Percentiles rank a stretch among this genome's conserved stretches.
These are phyloP conservation scores for Lachnellula arida DNA, from an alignment of 2,329 filamentous ascomycete genomes.

Conservation along the genomic window DNA sequence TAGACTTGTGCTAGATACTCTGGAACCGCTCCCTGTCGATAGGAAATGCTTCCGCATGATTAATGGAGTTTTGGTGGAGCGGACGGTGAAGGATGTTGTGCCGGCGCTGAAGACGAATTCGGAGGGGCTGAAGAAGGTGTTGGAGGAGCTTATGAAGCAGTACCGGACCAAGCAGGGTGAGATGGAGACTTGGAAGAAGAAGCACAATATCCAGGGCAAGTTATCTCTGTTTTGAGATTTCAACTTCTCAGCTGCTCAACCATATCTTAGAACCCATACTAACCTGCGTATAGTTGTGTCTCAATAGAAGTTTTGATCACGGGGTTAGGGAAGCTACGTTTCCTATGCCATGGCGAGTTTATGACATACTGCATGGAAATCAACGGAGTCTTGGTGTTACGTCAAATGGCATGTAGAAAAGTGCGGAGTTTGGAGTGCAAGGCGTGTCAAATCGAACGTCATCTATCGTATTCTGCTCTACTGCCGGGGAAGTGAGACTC, in stretches of 20 bases:
- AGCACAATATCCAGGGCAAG: constrained; percentile 70
- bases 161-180: constrained; percentile 94
- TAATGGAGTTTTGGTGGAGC: constrained; percentile 91
- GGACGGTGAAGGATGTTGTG: constrained; percentile 87
- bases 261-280: too few relatives aligned
- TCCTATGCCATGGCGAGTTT: neutral
- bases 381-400: neutral
- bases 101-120: constrained; percentile 90
- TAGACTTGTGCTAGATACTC: constrained; percentile 84
- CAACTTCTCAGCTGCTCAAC: too few relatives aligned
- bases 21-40: constrained; percentile 74
- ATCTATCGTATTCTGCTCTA: neutral
- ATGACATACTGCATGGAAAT: neutral
- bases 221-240: too few relatives aligned
- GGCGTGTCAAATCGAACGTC: neutral
- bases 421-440: neutral
- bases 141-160: constrained; percentile 92
- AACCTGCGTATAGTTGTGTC: constrained; percentile 54
- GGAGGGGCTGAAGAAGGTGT: constrained; percentile 86
- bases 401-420: neutral
- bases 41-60: constrained; percentile 99
- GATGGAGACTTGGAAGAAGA: constrained; percentile 98
- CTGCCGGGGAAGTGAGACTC: neutral
- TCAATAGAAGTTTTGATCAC: constrained; percentile 44
- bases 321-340: constrained; percentile 7